Percentiles rank a stretch among this genome's conserved stretches.
These are phyloP conservation scores for Acacia pycnantha DNA, from an alignment of 331 rosid species.

Conservation along the genomic window DNA sequence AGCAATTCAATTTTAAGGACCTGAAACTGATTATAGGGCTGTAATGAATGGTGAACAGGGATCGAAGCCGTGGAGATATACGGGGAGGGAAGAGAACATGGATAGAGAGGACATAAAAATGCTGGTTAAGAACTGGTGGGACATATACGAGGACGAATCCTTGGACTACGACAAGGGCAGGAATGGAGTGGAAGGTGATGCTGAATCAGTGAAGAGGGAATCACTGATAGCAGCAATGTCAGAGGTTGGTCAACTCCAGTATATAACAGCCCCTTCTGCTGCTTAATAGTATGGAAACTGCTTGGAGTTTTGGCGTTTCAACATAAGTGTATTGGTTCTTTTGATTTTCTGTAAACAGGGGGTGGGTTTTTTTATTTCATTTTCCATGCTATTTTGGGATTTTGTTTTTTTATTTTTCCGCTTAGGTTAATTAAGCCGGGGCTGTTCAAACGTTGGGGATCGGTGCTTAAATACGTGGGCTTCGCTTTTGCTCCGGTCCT, in stretches of 20 bases:
- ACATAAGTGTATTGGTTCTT: not conserved
- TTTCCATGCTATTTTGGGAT: not conserved
- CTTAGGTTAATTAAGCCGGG: not conserved
- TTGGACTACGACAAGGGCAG: conserved; percentile 49
- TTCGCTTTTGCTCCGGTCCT: not conserved
- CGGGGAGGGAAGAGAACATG: conserved; percentile 83
- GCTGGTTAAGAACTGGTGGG: conserved; percentile 92
- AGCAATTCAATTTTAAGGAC: not conserved
- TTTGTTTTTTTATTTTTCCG: not conserved
- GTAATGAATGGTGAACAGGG: conserved; percentile 41
- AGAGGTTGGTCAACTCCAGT: conserved; percentile 50
- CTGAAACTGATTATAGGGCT: not conserved
- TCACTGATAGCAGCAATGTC: conserved; percentile 60
- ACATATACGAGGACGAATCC: conserved; percentile 56
- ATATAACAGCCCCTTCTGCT: conserved; percentile 78
- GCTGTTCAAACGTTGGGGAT: not conserved
- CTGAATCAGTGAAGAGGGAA: conserved; percentile 34
- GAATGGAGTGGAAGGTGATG: not conserved
- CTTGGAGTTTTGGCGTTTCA: not conserved
- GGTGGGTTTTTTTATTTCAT: not conserved
- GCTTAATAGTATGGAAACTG: conserved; percentile 39
- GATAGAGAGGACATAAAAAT: conserved; percentile 75
- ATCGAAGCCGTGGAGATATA: conserved; percentile 94
- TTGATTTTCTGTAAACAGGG: not conserved
- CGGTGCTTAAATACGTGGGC: not conserved